These are phyloP conservation scores for Diplodia sapinea DNA, from an alignment of 2,329 filamentous ascomycete genomes.

Conservation along the genomic window DNA sequence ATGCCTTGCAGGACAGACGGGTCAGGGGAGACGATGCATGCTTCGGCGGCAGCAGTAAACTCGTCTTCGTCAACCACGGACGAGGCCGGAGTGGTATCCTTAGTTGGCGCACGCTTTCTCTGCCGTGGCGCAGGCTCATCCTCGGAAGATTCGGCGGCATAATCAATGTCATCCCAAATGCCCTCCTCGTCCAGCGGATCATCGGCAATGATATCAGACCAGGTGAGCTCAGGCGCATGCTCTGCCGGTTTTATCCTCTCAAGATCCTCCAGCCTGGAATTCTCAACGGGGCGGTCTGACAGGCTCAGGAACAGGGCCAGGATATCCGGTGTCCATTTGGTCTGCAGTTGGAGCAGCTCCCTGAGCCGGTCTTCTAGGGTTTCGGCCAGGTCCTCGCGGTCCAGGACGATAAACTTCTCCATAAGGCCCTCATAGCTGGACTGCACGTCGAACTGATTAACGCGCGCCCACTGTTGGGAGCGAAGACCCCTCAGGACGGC, in stretches of 20 bases:
- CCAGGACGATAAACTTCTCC: conserved; percentile 83
- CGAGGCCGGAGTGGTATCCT: conserved; percentile 42
- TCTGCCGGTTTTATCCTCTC: conserved; percentile 59
- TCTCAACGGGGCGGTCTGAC: conserved; percentile 77
- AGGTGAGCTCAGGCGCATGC: conserved; percentile 64
- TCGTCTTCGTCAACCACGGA: conserved; percentile 47
- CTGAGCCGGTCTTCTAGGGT: conserved; percentile 65
- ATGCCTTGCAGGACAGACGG: conserved; percentile 46
- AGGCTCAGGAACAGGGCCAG: conserved; percentile 79
- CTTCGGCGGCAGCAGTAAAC: conserved; percentile 42
- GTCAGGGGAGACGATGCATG: conserved; percentile 42
- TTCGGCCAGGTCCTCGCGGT: conserved; percentile 79
- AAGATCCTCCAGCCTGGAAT: conserved; percentile 70
- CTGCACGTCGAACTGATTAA: conserved; percentile 57
- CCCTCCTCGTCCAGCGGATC: conserved; percentile 73
- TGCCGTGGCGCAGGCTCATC: conserved; percentile 54
- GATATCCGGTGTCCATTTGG: conserved; percentile 78
- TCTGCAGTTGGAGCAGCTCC: conserved; percentile 60
- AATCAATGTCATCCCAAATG: conserved; percentile 75
- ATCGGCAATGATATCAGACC: conserved; percentile 78
- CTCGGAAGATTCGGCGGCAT: conserved; percentile 68
- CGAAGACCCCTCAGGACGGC: conserved; percentile 48
- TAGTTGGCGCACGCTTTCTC: conserved; percentile 37
- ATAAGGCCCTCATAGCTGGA: conserved; percentile 62
- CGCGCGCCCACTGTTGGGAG: conserved; percentile 51